Evolutionary conservation across 768 basidiomycete species (phyloP), one percentile per base, ranked within the genome.

Genomic region (Holtermanniella nyarrowii): DNA sequence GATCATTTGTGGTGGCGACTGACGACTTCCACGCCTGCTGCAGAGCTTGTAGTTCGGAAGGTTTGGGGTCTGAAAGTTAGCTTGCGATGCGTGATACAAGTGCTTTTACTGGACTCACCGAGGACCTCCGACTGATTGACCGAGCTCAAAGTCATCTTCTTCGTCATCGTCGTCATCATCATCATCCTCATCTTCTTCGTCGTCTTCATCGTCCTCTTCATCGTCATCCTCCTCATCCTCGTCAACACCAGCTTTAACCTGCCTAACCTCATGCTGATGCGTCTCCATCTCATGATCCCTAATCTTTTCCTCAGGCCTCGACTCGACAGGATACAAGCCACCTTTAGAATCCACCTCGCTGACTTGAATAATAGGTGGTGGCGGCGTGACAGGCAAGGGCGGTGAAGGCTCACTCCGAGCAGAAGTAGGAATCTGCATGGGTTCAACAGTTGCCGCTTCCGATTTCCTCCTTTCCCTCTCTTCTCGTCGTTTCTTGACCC

Each of bases 401-500:
- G 42, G 42, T 7, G 18, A 18, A 7, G 42, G 31, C 31, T 37
- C 31, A 16, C 31, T 37, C 31, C 16, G 10, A 7, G 31, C 7
- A 16, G 16, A 16, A 7, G 7, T 7, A 37, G 31, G 10, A 7
- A 7, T 37, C 10, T 7, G 10, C 10, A 7, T 7, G 7, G 31
- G 10, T 16, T 7, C 31, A 7, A 7, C 31, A 7, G 31, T 16
- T 16, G 37, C 42, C 1, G 41, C 65, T 56, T 76, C 74, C 65
- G 69, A 70, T 67, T 79, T 80, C 50, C 63, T 70, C 50, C 70
- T 70, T 59, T 80, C 78, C 13, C 77, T 70, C 61, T 76, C 73
- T 63, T 81, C 82, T 58, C 78, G 73, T 40, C 88, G 68, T 55
- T 70, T 74, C 73, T 77, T 80, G 22, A 90, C 77, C 88, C 88